Evolutionary conservation across 2,329 filamentous ascomycete genomes (phyloP).

Genomic region (Botrytis hyacinthi): DNA sequence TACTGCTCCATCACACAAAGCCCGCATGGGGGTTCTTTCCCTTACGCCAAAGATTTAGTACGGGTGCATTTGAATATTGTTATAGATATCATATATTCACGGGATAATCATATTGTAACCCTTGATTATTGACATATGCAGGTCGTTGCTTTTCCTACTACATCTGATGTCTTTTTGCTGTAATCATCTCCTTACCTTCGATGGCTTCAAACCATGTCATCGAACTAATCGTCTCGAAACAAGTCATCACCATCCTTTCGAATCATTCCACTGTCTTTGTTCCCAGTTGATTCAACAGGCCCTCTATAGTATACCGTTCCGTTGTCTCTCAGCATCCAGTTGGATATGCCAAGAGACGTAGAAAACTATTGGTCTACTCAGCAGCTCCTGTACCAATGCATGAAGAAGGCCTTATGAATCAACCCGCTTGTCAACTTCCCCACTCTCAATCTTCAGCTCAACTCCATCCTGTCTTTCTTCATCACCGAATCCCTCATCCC

Average conservation of each 20-base stretch:
- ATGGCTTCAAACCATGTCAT: neutral
- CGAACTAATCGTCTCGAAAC: neutral
- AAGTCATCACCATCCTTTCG: too few species aligned
- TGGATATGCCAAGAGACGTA: neutral
- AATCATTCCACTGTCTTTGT: too few species aligned
- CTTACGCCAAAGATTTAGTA: neutral
- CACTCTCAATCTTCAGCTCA: slow-evolving; percentile 11
- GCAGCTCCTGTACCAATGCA: neutral
- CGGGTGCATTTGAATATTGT: neutral
- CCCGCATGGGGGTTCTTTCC: too few species aligned
- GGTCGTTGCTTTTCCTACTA: neutral
- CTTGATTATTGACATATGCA: neutral
- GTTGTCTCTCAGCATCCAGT: neutral
- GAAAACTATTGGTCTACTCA: neutral
- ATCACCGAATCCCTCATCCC: slow-evolving; percentile 17
- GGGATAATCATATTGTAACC: neutral
- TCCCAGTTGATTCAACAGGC: neutral
- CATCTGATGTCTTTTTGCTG: neutral
- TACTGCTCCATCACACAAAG: neutral
- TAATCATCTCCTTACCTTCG: neutral
- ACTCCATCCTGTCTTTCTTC: slow-evolving; percentile 13
- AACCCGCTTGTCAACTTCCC: neutral
- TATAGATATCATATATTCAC: neutral
- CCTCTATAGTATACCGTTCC: neutral
- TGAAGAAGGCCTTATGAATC: neutral